Conservation (phyloP, 768 basidiomycete species). For the Cystofilobasidium capitatum region DNA sequence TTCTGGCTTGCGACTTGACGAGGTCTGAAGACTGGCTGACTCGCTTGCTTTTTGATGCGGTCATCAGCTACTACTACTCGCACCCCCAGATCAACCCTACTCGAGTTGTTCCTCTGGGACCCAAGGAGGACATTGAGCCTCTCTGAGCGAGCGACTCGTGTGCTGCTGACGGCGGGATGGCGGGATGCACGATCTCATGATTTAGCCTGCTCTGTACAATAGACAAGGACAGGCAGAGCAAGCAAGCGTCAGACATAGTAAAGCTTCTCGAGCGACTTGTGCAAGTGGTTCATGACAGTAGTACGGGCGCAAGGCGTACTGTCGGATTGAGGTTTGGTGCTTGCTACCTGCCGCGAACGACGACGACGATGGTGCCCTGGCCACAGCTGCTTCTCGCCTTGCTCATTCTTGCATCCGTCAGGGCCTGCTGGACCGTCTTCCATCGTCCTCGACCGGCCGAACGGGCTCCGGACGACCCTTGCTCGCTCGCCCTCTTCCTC, state of each 20-base stretch:
- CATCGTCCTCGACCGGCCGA: background rate
- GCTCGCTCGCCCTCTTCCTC: slow-evolving; percentile 3
- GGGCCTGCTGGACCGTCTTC: background rate
- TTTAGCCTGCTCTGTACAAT: too few relatives aligned
- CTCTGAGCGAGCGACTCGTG: slow-evolving; percentile 31
- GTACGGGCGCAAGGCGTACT: too few relatives aligned
- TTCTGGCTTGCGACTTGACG: background rate
- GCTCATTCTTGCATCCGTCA: background rate
- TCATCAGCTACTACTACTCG: slow-evolving; percentile 19
- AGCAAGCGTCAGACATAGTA: too few relatives aligned
- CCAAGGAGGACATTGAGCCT: slow-evolving; percentile 58
- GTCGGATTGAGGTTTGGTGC: too few relatives aligned
- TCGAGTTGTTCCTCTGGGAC: slow-evolving; percentile 66
- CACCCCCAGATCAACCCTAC: slow-evolving; percentile 36
- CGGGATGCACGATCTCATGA: too few relatives aligned
- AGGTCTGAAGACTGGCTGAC: background rate
- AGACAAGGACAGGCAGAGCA: too few relatives aligned
- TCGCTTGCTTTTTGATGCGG: background rate
- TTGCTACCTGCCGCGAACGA: too few relatives aligned
- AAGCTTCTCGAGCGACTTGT: too few relatives aligned
- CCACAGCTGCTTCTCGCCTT: background rate
- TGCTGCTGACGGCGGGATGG: too few relatives aligned
- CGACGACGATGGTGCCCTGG: background rate
- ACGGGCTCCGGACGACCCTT: background rate
- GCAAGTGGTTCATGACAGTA: too few relatives aligned